A percentile compares a stretch with the other conserved stretches of the same genome.
These are phyloP conservation scores for Epithemia pelagica DNA, from an alignment of 108 stramenopile species.

Conservation along the genomic window DNA sequence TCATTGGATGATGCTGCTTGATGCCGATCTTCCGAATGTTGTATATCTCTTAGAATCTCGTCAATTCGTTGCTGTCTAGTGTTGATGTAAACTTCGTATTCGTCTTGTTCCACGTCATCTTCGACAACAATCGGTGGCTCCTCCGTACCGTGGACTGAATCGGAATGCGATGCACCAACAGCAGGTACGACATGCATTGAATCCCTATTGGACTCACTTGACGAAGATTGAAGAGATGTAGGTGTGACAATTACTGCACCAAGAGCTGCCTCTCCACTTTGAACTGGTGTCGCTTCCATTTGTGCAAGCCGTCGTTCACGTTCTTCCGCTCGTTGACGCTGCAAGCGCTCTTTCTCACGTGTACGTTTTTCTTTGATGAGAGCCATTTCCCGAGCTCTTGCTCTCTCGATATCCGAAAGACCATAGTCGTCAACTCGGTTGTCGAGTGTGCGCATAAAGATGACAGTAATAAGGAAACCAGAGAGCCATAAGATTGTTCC, in stretches of 20 bases:
- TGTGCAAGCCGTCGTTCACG: background rate
- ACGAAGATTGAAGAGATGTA: background rate
- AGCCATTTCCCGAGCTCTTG: background rate
- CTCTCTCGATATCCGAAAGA: background rate
- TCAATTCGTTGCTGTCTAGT: background rate
- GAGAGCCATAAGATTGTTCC: constrained; percentile 4
- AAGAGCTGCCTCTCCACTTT: background rate
- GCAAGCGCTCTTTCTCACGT: background rate
- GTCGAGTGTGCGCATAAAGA: constrained; percentile 3
- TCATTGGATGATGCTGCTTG: too few relatives aligned
- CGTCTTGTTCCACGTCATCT: background rate
- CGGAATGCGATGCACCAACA: background rate
- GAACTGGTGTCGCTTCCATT: background rate
- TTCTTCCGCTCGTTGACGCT: background rate
- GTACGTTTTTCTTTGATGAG: background rate
- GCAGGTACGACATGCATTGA: background rate
- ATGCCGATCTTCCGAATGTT: background rate
- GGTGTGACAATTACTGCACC: background rate
- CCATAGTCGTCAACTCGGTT: background rate
- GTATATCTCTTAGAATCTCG: background rate
- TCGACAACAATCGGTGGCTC: background rate
- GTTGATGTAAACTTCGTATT: background rate
- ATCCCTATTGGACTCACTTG: background rate
- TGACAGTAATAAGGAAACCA: background rate
- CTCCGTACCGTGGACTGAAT: background rate